Conservation (phyloP, 2,329 filamentous ascomycete genomes). For the Didymosphaeria variabile region DNA sequence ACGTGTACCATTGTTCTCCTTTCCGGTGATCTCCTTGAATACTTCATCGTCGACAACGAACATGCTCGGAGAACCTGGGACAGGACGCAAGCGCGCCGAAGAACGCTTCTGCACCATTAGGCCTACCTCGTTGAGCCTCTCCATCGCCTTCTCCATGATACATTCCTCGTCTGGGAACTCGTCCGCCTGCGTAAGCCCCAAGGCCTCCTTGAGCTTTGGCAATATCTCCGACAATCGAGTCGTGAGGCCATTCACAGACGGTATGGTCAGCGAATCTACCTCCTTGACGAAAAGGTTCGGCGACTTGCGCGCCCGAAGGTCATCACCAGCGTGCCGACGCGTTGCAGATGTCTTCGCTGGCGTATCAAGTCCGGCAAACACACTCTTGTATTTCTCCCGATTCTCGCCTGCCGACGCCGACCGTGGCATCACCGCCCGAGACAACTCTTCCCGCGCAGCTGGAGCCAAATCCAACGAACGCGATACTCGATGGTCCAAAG, state of each 20-base stretch:
- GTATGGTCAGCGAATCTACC: slow-evolving; percentile 57
- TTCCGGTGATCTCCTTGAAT: slow-evolving; percentile 42
- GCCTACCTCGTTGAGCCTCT: slow-evolving; percentile 41
- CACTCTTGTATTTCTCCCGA: slow-evolving; percentile 56
- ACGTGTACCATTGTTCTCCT: slow-evolving; percentile 27
- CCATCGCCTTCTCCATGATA: slow-evolving; percentile 49
- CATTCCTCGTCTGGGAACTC: slow-evolving; percentile 48
- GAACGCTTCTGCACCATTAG: slow-evolving; percentile 45
- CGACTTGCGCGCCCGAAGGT: slow-evolving; percentile 30
- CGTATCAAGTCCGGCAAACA: slow-evolving; percentile 56
- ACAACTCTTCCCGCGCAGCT: slow-evolving; percentile 41
- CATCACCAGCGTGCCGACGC: slow-evolving; percentile 8
- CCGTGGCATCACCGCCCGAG: slow-evolving; percentile 44
- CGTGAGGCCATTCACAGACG: slow-evolving; percentile 56
- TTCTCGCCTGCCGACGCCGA: slow-evolving; percentile 49
- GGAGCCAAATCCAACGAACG: slow-evolving; percentile 46
- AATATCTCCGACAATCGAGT: slow-evolving; percentile 57
- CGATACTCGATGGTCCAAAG: slow-evolving; percentile 50
- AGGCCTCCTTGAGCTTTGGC: slow-evolving; percentile 53
- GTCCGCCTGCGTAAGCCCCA: slow-evolving; percentile 44
- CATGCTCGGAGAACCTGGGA: slow-evolving; percentile 44
- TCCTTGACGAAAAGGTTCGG: slow-evolving; percentile 55
- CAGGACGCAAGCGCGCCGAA: slow-evolving; percentile 43
- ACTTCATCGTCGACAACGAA: slow-evolving; percentile 46
- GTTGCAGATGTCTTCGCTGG: slow-evolving; percentile 23